Conservation (phyloP, 768 basidiomycete species). For the Hericium rajendrae region DNA sequence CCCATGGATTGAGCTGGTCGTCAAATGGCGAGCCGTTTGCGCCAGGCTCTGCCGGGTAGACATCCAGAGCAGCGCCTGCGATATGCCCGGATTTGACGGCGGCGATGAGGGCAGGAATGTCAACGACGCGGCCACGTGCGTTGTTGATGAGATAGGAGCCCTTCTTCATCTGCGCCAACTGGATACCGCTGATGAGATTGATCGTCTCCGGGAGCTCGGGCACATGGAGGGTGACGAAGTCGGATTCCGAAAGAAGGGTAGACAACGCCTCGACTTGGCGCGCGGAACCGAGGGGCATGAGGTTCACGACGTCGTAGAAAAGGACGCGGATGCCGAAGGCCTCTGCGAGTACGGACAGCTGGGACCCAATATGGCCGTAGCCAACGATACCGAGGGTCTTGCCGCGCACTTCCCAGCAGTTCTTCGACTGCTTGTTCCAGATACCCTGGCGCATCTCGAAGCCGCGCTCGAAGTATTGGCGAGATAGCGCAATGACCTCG, state of each 20-base stretch:
- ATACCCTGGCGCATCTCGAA: constrained; percentile 80
- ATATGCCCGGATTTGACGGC: constrained; percentile 81
- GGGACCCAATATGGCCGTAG: constrained; percentile 97
- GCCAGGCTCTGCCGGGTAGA: constrained; percentile 90
- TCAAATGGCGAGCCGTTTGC: constrained; percentile 87
- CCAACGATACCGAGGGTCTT: constrained; percentile 98
- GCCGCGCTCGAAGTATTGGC: constrained; percentile 85
- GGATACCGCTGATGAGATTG: constrained; percentile 75
- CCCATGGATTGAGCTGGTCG: constrained; percentile 81
- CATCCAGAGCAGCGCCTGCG: constrained; percentile 88
- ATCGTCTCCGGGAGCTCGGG: constrained; percentile 94
- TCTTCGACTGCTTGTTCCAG: constrained; percentile 99
- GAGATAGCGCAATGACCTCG: constrained; percentile 88
- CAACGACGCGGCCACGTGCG: constrained; percentile 90
- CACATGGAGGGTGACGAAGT: constrained; percentile 94
- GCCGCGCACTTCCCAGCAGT: constrained; percentile 96
- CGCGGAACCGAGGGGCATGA: constrained; percentile 96
- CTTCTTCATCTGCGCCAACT: constrained; percentile 88
- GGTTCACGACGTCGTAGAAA: constrained; percentile 90
- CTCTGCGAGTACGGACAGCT: constrained; percentile 94
- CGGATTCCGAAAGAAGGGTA: constrained; percentile 65
- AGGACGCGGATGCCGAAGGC: constrained; percentile 92
- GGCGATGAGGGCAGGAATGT: constrained; percentile 82
- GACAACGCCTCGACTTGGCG: constrained; percentile 78
- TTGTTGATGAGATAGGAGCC: constrained; percentile 97